Evolutionary conservation across 352 stramenopile species (phyloP).

Genomic region (Plasmopara muralis): DNA sequence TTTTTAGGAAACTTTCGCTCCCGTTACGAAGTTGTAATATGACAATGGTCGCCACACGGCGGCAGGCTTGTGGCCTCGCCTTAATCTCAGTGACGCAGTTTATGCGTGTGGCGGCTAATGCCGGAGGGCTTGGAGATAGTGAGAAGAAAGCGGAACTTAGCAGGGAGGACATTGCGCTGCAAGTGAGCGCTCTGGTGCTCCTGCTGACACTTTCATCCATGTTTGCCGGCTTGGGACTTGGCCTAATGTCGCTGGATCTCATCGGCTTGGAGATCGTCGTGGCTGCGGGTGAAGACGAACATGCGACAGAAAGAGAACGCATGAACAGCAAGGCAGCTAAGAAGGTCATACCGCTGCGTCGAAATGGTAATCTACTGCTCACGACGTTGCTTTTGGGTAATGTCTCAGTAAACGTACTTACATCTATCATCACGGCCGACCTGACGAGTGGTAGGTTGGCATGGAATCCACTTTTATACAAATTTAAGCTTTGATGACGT

Average conservation of each 20-base stretch:
- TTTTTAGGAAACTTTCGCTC: slow-evolving; percentile 10
- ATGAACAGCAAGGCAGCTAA: slow-evolving; percentile 50
- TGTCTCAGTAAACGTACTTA: slow-evolving; percentile 93
- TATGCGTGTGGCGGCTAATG: slow-evolving; percentile 4
- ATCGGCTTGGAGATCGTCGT: slow-evolving; percentile 97
- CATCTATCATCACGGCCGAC: slow-evolving; percentile 96
- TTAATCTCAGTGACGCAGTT: slow-evolving; percentile 6
- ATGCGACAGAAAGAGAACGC: slow-evolving; percentile 58
- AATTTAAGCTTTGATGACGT: neutral
- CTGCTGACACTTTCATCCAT: slow-evolving; percentile 83
- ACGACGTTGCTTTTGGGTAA: slow-evolving; percentile 98
- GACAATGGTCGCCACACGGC: slow-evolving; percentile 2
- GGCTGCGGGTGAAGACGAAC: slow-evolving; percentile 80
- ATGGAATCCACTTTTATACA: too few species aligned
- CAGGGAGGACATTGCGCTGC: slow-evolving; percentile 25
- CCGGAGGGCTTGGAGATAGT: slow-evolving; percentile 2
- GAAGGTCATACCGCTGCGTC: slow-evolving; percentile 86
- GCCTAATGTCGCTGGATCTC: slow-evolving; percentile 96
- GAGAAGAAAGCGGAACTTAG: slow-evolving; percentile 9
- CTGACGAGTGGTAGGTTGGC: slow-evolving; percentile 51
- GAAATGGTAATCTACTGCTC: slow-evolving; percentile 95
- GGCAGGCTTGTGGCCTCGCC: neutral
- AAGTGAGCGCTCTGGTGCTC: slow-evolving; percentile 44
- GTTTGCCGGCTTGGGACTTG: slow-evolving; percentile 93
- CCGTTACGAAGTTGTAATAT: neutral